Evolutionary conservation across 768 basidiomycete genomes (phyloP), one percentile per base, ranked within the genome.

Genomic region (Gymnopilus dilepis): DNA sequence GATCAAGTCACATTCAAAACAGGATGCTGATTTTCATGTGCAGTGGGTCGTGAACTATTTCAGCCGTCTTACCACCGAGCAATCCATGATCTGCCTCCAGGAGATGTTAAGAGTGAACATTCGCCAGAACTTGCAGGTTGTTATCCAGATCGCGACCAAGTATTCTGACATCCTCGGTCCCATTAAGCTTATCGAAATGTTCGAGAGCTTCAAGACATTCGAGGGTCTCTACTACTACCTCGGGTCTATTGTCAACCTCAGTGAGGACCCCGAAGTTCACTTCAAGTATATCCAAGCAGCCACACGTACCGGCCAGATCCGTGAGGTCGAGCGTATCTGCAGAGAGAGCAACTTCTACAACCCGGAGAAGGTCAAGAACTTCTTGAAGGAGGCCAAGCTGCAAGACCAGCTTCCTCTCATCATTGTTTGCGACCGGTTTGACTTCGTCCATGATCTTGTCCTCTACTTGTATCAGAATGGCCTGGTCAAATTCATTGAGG

Each of bases 281-380:
- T 99, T 97, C 88, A 99, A 99, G 82, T 99, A 99, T 78, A 98
- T 99, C 71, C 97, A 99, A 72, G 97, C 97, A 26, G 97, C 97
- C 6, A 97, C 95, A 1, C 89, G 97, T 26, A 99, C 97, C 28
- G 96, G 97, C 41, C 97, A 99, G 74, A 95, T 99, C 67, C 91
- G 97, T 51, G 97, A 99, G 74, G 97, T 99, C 59, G 97, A 99
- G 78, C 95, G 97, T 47, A 97, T 99, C 71, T 98, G 96, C 73
- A 84, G 97, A 56, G 97, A 99, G 80, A 95, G 92, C 76, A 98
- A 99, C 78, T 83, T 82, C 78, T 99, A 99, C 84, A 98, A 96
- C 76, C 94, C 97, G 1, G 97, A 99, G 82, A 99, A 99, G 78
- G 97, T 99, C 85, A 99, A 99, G 85, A 99, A 99, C 79, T 99